Base-by-base conservation (phyloP, 2,329 filamentous ascomycete genomes). In the Aspergillus brunneoviolaceus region DNA sequence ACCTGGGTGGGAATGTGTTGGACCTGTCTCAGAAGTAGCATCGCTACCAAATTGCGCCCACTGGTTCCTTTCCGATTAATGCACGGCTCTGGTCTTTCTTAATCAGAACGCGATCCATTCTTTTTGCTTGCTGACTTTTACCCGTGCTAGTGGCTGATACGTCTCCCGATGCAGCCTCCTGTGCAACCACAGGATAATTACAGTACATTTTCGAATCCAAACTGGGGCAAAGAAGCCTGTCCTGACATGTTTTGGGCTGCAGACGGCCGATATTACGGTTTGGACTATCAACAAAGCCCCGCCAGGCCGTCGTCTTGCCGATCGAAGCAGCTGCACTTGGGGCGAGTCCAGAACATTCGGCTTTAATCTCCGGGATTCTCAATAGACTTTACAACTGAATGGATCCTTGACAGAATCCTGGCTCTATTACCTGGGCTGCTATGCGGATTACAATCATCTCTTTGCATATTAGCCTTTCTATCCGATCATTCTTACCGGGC, bases 261-360 rank as follows among this genome's bases (percentile, higher is more conserved):
- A 62, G 58, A 52, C 62, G 59, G 62, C 64, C 65, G 62, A 35
- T 59, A 56, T 45, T 50, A 59, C 51, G 49, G 52, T 57, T 57
- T 59, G 51, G 23, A 9, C 54, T 49, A 49, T 50, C 35, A 47
- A 42, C 25, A 60, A 53, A 35, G 49, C 19, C 55, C 51, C 42
- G 49, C 55, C 16, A 25, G 45, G 23, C 57, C 52, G 33, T 35
- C 35, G 25, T 58, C 33, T 23, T 47, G 55, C 59, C 33, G 33
- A 31, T 48, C 47, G 35, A 62, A 56, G 51, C 52, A 39, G 49
- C 25, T 48, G 57, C 54, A 21, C 49, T 54, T 39, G 55, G 42
- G 35, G 29, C 21, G 58, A 58, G 62, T 60, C 65, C 62, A 65
- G 59, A 63, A 64, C 62, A 63, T 57, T 66, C 62, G 62, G 51